Evolutionary conservation across 1,139 yeast species (phyloP).

Genomic region (Pichia sp.): DNA sequence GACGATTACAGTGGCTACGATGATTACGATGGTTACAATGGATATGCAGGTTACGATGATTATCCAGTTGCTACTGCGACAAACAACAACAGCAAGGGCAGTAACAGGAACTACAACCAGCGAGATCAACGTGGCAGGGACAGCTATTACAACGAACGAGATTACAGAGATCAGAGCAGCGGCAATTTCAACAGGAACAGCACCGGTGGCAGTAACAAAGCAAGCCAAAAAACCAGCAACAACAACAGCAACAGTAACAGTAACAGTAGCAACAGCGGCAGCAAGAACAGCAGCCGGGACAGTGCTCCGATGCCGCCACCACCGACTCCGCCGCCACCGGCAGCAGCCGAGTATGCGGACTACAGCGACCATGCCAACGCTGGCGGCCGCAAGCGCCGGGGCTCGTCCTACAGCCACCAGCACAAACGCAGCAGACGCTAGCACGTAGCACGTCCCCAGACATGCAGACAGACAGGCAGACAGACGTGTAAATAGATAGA

Average conservation of each 20-base stretch:
- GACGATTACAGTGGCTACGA: not conserved
- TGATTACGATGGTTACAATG: too few species aligned
- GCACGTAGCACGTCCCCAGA: too few species aligned
- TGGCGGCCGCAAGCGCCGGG: not conserved
- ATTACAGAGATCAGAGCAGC: not conserved
- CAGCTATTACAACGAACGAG: not conserved
- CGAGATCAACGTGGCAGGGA: not conserved
- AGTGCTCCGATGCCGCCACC: conserved; percentile 14
- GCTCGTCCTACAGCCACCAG: not conserved
- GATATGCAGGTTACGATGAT: too few species aligned
- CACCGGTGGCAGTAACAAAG: not conserved
- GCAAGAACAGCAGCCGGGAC: not conserved
- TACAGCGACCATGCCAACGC: not conserved
- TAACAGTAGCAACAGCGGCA: not conserved
- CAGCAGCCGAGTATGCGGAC: conserved; percentile 16
- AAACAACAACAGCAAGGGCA: not conserved
- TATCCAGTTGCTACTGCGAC: not conserved
- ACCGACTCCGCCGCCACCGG: conserved; percentile 15
- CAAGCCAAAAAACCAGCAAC: not conserved
- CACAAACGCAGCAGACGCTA: conserved; percentile 4
- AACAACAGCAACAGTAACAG: not conserved
- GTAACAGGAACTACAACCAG: not conserved
- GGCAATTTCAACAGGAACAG: not conserved
- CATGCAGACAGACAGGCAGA: not conserved
- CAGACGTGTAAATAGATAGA: too few species aligned